Evolutionary conservation across 345 rosid species (phyloP), one percentile per base, ranked within the genome.

Genomic region (Pistacia atlantica): DNA sequence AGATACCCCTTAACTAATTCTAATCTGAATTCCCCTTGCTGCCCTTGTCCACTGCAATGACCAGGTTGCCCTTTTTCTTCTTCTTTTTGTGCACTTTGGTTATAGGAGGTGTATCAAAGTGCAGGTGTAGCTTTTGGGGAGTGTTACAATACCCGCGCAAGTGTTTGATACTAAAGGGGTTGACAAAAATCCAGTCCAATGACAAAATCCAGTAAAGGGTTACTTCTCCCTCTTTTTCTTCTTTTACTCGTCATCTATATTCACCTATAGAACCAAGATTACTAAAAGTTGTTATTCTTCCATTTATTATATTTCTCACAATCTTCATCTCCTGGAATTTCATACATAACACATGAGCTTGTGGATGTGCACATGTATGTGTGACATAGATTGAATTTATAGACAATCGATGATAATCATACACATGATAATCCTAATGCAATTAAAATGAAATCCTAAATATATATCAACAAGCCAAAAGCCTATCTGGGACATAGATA

Each of bases 401-500:
- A 0, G 1, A 25, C 25, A 0, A 25, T 25, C 25, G 25, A 25
- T 25, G 25, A 25, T 25, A 63, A 14, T 13, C 42, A 62, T 35
- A 16, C 67, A 33, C 71, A 11, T 46, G 25, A 60, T 13, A 12
- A 59, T 3, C 11, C 1, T 42, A 57, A 56, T 28, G 57, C 62
- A 35, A 1, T 31, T 31, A 31, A 61, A 49, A 42, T 58, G 76
- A 48, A 58, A 45, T 14, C 31, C 51, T 12, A 69, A 38, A 59
- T 10, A 38, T 17, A 42, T 20, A 63, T 8, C 57, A 38, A 62
- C 33, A 68, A 56, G 16, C 22, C 38, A 51, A 52, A 33, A 69
- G 56, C 51, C 55, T 25, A 14, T 8, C 20, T 58, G 60, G 58
- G 61, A 79, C 17, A 31, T 28, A 52, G 62, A 51, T 85, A 90